Evolutionary conservation across 2,329 filamentous ascomycete species (phyloP), one percentile per base, ranked within the genome.

Genomic region (Trichoderma lentiforme): DNA sequence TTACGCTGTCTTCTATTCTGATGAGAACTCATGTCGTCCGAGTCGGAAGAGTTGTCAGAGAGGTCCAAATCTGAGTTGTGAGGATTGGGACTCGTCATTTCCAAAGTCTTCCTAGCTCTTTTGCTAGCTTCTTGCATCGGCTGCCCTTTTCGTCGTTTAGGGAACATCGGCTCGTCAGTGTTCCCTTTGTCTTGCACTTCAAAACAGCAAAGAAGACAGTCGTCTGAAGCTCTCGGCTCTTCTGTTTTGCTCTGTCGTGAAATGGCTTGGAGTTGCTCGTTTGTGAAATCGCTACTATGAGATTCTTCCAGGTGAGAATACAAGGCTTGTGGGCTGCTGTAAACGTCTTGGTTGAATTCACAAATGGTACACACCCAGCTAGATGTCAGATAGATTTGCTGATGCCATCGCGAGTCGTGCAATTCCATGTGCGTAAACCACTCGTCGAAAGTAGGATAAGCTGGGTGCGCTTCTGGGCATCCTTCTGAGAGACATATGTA

Each of bases 401-500:
- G 61, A 28, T 72, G 34, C 72, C 72, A 73, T 47, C 57, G 43
- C 36, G 32, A 28, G 30, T 56, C 43, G 28, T 73, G 72, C 18
- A 43, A 3, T 30, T 58, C 21, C 72, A 73, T 73, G 18, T 73
- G 72, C 3, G 4, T 53, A 24, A 32, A 28, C 72, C 72, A 73
- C 11, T 72, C 56, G 15, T 67, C 24, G 2, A 71, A 69, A 14
- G 61, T 72, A 12, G 70, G 6, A 26, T 34, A 72, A 2, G n/a
- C 30, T 1, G 61, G 32, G 24, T 73, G 62, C 1, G 18, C 43
- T 18, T 71, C 39, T 5, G 7, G 21, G 34, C 72, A 73, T n/a
- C 24, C 28, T 18, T 72, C 70, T 1, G 24, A 72, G 14, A 73
- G 30, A 15, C 72, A 73, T 47, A 73, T n/a, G n/a, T 68, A 73